phyloP scores from a whole-genome alignment of 75 land plant species.

The Picea sitchensis region DNA sequence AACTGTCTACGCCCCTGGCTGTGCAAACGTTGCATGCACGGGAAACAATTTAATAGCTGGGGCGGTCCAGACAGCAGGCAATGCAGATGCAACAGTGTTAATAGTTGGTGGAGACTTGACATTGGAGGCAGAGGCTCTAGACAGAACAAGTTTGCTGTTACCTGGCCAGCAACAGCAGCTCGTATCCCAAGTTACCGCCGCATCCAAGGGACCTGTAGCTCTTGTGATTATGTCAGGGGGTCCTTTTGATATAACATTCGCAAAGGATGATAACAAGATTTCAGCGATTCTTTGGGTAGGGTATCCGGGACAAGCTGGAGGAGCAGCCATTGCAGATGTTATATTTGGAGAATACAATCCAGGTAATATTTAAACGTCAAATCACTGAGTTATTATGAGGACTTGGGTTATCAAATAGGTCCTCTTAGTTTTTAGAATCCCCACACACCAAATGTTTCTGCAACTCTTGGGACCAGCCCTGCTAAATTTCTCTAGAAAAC shows the following conservation, averaged over 20 bases:
- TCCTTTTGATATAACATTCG: conserved; percentile 42
- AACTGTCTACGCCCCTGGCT: conserved; percentile 24
- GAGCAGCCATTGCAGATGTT: conserved; percentile 35
- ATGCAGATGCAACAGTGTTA: conserved; percentile 43
- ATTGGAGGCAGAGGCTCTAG: conserved; percentile 30
- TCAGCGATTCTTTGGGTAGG: conserved; percentile 44
- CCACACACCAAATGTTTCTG: no score
- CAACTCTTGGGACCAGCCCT: no score
- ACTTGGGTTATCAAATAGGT: no score
- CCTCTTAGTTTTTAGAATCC: no score
- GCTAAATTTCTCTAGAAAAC: no score
- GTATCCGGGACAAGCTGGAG: conserved; percentile 54
- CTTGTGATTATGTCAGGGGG: conserved; percentile 53
- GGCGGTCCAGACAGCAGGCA: conserved; percentile 26
- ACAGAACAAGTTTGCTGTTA: conserved; percentile 26
- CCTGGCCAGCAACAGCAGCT: conserved; percentile 39
- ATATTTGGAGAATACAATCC: conserved; percentile 42
- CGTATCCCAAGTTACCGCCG: conserved; percentile 21
- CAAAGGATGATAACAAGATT: conserved; percentile 20
- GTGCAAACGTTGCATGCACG: conserved; percentile 21
- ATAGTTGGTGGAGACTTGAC: conserved; percentile 30
- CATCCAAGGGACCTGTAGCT: conserved; percentile 26
- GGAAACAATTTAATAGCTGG: conserved; percentile 13
- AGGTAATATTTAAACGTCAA: conserved; percentile 15
- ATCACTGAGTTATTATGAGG: no score